Conservation (phyloP, 2,329 filamentous ascomycete genomes). For the Beauveria medogensis region DNA sequence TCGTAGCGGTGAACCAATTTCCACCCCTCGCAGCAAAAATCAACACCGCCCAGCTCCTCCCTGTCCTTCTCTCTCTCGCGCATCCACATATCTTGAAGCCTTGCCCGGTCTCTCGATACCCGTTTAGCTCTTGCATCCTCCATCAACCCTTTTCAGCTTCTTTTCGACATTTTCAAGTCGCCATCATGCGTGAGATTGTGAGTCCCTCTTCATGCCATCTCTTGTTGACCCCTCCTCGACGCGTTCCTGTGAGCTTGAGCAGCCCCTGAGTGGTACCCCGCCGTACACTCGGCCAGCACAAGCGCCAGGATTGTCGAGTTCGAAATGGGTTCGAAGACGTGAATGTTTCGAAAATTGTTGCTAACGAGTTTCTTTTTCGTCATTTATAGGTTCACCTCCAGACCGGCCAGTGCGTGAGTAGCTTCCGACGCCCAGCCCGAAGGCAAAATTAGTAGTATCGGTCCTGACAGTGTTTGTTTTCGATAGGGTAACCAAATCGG, state of each 20-base stretch:
- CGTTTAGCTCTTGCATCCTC: slow-evolving; percentile 25
- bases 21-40: slow-evolving; percentile 19
- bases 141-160: slow-evolving; percentile 12
- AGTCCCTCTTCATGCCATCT: slow-evolving; percentile 27
- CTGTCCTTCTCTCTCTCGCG: slow-evolving; percentile 18
- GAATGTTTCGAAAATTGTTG: slow-evolving; percentile 20
- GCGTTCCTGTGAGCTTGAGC: slow-evolving; percentile 27
- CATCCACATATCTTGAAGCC: slow-evolving; percentile 17
- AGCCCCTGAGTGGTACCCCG: slow-evolving; percentile 11
- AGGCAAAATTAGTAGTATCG: slow-evolving; percentile 9
- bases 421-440: background rate
- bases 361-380: slow-evolving; percentile 45
- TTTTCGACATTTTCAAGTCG: slow-evolving; percentile 20
- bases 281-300: slow-evolving; percentile 1
- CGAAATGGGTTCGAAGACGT: background rate
- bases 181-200: slow-evolving; percentile 64
- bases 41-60: slow-evolving; percentile 17
- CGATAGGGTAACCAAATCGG: slow-evolving; percentile 98
- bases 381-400: slow-evolving; percentile 89
- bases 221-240: slow-evolving; percentile 21
- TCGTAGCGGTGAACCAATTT: slow-evolving; percentile 22
- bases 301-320: background rate
- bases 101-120: slow-evolving; percentile 25
- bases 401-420: slow-evolving; percentile 94
- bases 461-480: slow-evolving; percentile 28